A percentile compares a stretch with the other conserved stretches of the same genome.
phyloP scores from a whole-genome alignment of 352 stramenopile genomes.

The Globisporangium irregulare region DNA sequence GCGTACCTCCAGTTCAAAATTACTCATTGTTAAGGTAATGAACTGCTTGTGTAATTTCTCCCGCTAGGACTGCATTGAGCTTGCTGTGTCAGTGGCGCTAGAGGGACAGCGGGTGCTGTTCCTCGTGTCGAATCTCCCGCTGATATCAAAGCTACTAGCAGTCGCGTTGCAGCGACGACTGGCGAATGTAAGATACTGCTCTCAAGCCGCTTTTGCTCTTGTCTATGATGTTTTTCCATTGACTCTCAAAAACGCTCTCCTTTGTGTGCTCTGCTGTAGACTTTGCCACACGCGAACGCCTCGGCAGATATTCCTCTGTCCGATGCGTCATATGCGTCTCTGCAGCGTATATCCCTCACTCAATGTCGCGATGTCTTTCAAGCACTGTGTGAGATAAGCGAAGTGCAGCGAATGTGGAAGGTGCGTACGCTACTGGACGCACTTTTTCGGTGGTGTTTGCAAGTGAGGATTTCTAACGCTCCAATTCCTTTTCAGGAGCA shows the following conservation, averaged over 20 bases:
- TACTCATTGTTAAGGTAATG: too few relatives aligned
- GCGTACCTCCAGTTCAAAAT: neutral
- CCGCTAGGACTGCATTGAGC: conserved; percentile 13
- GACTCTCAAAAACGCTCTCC: neutral
- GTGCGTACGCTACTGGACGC: conserved; percentile 13
- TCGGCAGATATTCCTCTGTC: conserved; percentile 8
- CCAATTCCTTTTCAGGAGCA: conserved; percentile 14
- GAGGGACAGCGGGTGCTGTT: conserved; percentile 17
- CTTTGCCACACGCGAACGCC: conserved; percentile 16
- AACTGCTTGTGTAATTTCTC: neutral
- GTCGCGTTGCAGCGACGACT: conserved; percentile 5
- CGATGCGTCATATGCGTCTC: conserved; percentile 19
- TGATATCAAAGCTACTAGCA: conserved; percentile 16
- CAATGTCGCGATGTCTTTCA: conserved; percentile 35
- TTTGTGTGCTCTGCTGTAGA: conserved; percentile 16
- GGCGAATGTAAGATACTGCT: conserved; percentile 14
- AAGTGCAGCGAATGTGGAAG: conserved; percentile 24
- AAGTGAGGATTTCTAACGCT: conserved; percentile 9
- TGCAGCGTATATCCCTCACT: conserved; percentile 32
- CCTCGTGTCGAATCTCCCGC: conserved; percentile 12
- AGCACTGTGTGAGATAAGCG: conserved; percentile 31
- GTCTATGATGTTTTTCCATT: neutral
- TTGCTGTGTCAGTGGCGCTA: conserved; percentile 20
- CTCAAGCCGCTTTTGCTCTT: conserved; percentile 15
- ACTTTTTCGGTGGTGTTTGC: conserved; percentile 11